Evolutionary conservation across 192 early-diverging fungal genomes (phyloP), one percentile per base, ranked within the genome.

Genomic region (Rhizophlyctis rosea): DNA sequence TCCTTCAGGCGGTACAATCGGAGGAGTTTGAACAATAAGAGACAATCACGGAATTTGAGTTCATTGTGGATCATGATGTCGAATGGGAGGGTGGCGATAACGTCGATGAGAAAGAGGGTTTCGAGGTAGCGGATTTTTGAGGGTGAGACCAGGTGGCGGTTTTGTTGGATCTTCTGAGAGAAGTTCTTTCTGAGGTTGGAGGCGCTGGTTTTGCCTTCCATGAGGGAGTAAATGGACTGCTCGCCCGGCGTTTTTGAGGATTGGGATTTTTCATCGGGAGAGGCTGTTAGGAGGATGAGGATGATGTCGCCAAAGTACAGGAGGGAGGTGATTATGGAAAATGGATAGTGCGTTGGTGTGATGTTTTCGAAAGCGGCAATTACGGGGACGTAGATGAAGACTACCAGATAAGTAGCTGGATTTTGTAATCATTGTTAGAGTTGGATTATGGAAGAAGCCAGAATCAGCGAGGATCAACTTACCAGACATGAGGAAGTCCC

Each of bases 401-500:
- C 29, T 28, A 13, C 39, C 5, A 74, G 23, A 18, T 56, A 30
- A 33, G 61, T 47, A 4, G 57, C 67, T 65, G 51, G 28, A 25
- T 24, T 4, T 33, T 48, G 34, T 53, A 58, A 18, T 13, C 31
- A 34, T 48, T 57, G 18, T 14, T 0, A 28, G 34, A 50, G 3
- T 24, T 7, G 33, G 49, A 25, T 67, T 1, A 14, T 7, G 0
- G 23, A 1, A 4, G 13, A 54, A 2, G 25, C n/a, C 2, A 34
- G 4, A 66, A 52, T 14, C 0, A 23, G 18, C 29, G 24, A 23
- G 16, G 4, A 34, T 27, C 24, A 23, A 21, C 21, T 24, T 18
- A 78, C 76, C 9, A 28, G 69, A 63, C 60, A 78, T 59, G 13
- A 64, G 2, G 47, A 78, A 51, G 18, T 78, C 72, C 76, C 76